Base-by-base conservation (phyloP, 345 rosid species). In the Rubroshorea leprosula region DNA sequence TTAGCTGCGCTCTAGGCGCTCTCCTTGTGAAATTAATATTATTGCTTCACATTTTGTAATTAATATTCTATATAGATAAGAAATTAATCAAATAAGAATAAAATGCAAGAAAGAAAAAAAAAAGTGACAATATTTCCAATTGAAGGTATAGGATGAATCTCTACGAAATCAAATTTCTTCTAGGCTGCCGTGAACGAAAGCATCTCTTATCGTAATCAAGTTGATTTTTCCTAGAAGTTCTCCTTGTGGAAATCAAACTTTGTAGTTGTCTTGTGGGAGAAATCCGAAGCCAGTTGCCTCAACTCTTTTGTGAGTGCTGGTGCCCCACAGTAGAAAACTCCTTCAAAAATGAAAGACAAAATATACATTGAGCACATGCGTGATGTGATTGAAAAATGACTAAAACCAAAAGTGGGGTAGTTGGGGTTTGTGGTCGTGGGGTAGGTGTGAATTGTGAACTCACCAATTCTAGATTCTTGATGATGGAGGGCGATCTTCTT, bases 191-290 rank as follows among this genome's bases (percentile, higher is more conserved):
- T 29, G n/a, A n/a, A n/a, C 35, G 5, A 29, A 29, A 29, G 35
- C 35, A 44, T n/a, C n/a, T n/a, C n/a, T n/a, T n/a, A n/a, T n/a
- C n/a, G n/a, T n/a, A n/a, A n/a, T n/a, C n/a, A n/a, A n/a, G n/a
- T n/a, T n/a, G n/a, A n/a, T n/a, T n/a, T n/a, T n/a, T n/a, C n/a
- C 41, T 35, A 88, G 43, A 91, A 91, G 66, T 91, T 88, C 76
- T 88, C 95, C 68, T 91, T 88, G 58, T 84, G 98, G 46, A 91
- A 91, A 51, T 87, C 96, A 64, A 91, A 91, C 79, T 88, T 88
- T 23, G 96, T 85, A 68, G 88, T 70, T 21, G 95, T 85, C 80
- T 66, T 88, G 65, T 66, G 88, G 17, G 96, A 83, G 64, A 91
- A 91, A 64, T 82, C 95, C 47, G 55, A 76, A 23, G 96, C 95